phyloP scores from a whole-genome alignment of 805 yeast species.

The Hermanozyma aechmeae region DNA sequence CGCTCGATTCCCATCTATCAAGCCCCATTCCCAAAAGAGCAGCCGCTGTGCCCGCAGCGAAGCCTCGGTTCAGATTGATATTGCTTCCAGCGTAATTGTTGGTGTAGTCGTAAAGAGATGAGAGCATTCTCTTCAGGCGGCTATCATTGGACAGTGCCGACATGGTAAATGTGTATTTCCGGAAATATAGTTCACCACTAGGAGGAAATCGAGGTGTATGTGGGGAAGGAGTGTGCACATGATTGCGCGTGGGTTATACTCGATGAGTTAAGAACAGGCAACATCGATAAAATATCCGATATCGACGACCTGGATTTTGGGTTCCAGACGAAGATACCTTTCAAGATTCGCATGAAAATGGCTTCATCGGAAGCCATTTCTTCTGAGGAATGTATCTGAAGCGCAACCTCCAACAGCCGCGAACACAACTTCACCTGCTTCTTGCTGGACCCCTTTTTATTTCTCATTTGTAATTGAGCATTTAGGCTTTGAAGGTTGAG shows the following conservation, averaged over 20 bases:
- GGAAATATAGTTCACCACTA: too few relatives aligned
- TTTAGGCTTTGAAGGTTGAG: constrained; percentile 25
- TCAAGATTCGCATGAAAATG: constrained; percentile 18
- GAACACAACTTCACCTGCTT: constrained; percentile 20
- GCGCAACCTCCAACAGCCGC: constrained; percentile 18
- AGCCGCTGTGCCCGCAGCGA: constrained; percentile 31
- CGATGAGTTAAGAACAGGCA: too few relatives aligned
- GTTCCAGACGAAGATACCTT: constrained; percentile 27
- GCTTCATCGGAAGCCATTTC: constrained; percentile 6
- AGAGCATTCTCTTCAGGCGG: too few relatives aligned
- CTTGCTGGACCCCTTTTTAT: constrained; percentile 5
- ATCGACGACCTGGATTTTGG: too few relatives aligned
- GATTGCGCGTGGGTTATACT: too few relatives aligned
- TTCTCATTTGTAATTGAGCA: constrained; percentile 11
- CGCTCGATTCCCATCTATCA: constrained; percentile 9
- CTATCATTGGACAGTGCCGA: too few relatives aligned
- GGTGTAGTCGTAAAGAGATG: constrained; percentile 20
- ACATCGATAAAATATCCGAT: too few relatives aligned
- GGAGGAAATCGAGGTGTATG: too few relatives aligned
- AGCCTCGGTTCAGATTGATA: constrained; percentile 18
- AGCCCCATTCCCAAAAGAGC: constrained; percentile 23
- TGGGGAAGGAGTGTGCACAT: too few relatives aligned
- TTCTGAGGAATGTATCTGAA: constrained; percentile 12
- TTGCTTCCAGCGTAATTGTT: constrained; percentile 16
- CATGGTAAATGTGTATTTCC: too few relatives aligned